Evolutionary conservation across 768 basidiomycete species (phyloP).

Genomic region (Rhizopogon roseolus): DNA sequence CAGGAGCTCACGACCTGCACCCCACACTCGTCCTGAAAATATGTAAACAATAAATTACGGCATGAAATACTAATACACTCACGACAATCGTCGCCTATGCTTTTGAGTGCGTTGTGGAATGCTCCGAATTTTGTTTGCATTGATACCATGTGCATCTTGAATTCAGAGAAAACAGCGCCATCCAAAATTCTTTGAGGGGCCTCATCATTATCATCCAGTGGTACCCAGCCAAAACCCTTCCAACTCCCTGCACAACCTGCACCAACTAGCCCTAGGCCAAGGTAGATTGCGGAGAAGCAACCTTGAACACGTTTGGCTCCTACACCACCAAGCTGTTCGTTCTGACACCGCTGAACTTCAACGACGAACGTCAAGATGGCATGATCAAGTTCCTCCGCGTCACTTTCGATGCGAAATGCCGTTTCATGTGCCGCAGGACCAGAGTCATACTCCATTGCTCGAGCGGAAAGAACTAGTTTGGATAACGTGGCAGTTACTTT

Average conservation of each 20-base stretch:
- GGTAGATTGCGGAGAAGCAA: constrained; percentile 52
- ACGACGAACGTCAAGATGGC: constrained; percentile 64
- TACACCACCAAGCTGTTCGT: constrained; percentile 15
- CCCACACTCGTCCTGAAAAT: constrained; percentile 22
- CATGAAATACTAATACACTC: constrained; percentile 7
- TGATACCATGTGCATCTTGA: constrained; percentile 41
- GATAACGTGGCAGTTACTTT: constrained; percentile 88
- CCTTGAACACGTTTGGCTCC: constrained; percentile 55
- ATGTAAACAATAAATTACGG: constrained; percentile 4
- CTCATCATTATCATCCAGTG: constrained; percentile 44
- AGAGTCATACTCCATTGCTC: constrained; percentile 82
- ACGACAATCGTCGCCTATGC: constrained; percentile 17
- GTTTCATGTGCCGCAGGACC: constrained; percentile 59
- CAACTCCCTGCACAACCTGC: constrained; percentile 72
- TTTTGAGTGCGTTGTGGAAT: constrained; percentile 20
- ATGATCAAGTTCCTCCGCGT: constrained; percentile 71
- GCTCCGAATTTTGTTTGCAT: constrained; percentile 47
- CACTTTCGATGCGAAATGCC: constrained; percentile 65
- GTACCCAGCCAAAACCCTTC: constrained; percentile 84
- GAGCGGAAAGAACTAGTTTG: constrained; percentile 84
- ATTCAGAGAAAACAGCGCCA: constrained; percentile 48
- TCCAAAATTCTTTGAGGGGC: constrained; percentile 44
- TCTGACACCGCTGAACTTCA: constrained; percentile 62
- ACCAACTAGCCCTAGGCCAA: constrained; percentile 78
- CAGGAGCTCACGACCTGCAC: constrained; percentile 45